These are phyloP conservation scores for Cordyceps tenuipes DNA, from an alignment of 2,329 filamentous ascomycete genomes.

Conservation along the genomic window DNA sequence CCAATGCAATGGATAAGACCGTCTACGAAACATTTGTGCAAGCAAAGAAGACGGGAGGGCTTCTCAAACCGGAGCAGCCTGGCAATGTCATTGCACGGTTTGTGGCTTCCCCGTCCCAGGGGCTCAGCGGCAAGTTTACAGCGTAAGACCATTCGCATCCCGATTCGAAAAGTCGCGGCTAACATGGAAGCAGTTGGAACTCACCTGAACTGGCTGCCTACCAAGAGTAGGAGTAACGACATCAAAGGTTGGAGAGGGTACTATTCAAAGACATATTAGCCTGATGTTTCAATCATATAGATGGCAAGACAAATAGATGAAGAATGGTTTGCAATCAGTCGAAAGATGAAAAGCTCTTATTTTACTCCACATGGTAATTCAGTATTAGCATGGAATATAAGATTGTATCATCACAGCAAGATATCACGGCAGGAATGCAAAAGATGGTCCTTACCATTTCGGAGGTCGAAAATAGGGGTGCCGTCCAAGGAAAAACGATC, in stretches of 20 bases:
- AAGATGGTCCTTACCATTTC: conserved; percentile 23
- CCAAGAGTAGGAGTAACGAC: conserved; percentile 27
- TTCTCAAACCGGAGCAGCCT: conserved; percentile 76
- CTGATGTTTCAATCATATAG: conserved; percentile 10
- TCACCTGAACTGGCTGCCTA: conserved; percentile 43
- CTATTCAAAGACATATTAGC: conserved; percentile 16
- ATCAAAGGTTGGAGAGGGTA: background rate
- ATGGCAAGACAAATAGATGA: conserved; percentile 17
- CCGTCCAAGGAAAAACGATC: background rate
- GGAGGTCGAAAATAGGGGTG: background rate
- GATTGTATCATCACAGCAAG: conserved; percentile 53
- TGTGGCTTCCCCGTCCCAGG: conserved; percentile 53
- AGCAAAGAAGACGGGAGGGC: conserved; percentile 59
- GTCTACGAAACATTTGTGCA: conserved; percentile 62
- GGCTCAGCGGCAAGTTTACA: conserved; percentile 69
- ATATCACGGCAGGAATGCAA: background rate
- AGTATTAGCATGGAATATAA: conserved; percentile 72
- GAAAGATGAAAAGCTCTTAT: conserved; percentile 80
- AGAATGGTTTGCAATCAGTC: conserved; percentile 46
- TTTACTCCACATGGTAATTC: conserved; percentile 60
- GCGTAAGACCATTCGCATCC: conserved; percentile 36
- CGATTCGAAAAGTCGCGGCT: conserved; percentile 2
- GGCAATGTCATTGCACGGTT: conserved; percentile 80
- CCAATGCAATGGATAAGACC: conserved; percentile 39
- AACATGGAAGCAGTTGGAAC: conserved; percentile 26